Conservation (phyloP, 2,329 filamentous ascomycete species). For the Myriosclerotinia scirpicola region DNA sequence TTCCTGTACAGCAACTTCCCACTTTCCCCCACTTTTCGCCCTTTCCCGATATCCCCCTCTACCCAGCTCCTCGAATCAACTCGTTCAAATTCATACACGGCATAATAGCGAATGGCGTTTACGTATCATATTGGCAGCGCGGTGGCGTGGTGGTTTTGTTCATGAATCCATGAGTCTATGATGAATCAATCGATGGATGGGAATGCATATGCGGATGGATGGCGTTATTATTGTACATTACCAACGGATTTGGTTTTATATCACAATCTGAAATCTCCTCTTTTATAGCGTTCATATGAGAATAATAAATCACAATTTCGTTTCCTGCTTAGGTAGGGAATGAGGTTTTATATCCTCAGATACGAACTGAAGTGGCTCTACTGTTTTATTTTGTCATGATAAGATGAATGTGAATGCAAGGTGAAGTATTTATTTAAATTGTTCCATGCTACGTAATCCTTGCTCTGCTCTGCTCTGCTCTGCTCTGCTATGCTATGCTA, state of each 20-base stretch:
- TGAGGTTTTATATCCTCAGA: background rate
- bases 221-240: conserved; percentile 17
- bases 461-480: background rate
- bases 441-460: background rate
- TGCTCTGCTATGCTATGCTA: background rate
- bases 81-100: background rate
- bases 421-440: background rate
- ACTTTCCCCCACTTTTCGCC: background rate
- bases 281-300: background rate
- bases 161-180: conserved; percentile 6
- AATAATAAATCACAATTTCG: background rate
- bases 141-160: conserved; percentile 14
- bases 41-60: background rate
- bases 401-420: background rate
- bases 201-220: conserved; percentile 1
- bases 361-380: background rate
- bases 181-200: conserved; percentile 13
- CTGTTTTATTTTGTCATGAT: background rate
- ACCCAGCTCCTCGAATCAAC: background rate
- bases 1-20: conserved; percentile 1
- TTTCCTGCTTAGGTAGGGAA: background rate
- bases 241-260: background rate
- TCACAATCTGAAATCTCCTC: conserved; percentile 20
- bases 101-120: conserved; percentile 18
- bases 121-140: conserved; percentile 5